A percentile compares a stretch with the other conserved stretches of the same genome.
Conservation (phyloP, 805 yeast genomes). For the Pichia exigua region DNA sequence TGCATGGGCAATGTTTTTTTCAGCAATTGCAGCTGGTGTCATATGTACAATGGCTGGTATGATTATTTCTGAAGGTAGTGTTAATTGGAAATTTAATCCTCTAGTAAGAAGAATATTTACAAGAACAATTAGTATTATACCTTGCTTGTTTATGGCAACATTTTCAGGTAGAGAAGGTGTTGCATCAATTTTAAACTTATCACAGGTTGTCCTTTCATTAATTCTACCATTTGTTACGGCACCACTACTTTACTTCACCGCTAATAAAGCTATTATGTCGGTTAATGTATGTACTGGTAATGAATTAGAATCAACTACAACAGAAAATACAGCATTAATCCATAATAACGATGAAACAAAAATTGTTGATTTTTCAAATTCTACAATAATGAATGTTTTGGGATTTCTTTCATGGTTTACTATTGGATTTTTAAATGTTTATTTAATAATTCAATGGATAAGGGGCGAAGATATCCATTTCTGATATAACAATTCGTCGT, state of each 20-base stretch:
- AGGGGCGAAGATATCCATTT: constrained; percentile 31
- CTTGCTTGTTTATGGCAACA: constrained; percentile 67
- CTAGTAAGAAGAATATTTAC: constrained; percentile 76
- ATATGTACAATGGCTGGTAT: constrained; percentile 93
- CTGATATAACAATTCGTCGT: constrained; percentile 2
- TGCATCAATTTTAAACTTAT: constrained; percentile 64
- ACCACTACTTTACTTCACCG: constrained; percentile 78
- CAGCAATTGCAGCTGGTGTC: constrained; percentile 88
- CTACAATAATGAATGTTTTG: constrained; percentile 43
- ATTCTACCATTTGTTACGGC: constrained; percentile 79
- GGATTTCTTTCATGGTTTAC: constrained; percentile 63
- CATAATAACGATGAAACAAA: constrained; percentile 5
- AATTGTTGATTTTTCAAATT: constrained; percentile 53
- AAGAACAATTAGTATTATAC: constrained; percentile 69
- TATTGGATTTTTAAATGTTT: constrained; percentile 63
- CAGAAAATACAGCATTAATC: constrained; percentile 1
- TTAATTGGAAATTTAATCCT: constrained; percentile 74
- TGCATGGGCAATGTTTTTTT: constrained; percentile 73
- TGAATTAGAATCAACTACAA: not conserved
- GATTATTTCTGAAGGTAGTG: constrained; percentile 84
- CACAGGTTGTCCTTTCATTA: constrained; percentile 78
- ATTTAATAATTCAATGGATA: constrained; percentile 29
- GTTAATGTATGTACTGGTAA: constrained; percentile 29
- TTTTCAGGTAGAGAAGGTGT: constrained; percentile 70
- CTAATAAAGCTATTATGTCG: constrained; percentile 60